Base-by-base conservation (phyloP, 2,329 filamentous ascomycete genomes). In the Diaporthe sp. region DNA sequence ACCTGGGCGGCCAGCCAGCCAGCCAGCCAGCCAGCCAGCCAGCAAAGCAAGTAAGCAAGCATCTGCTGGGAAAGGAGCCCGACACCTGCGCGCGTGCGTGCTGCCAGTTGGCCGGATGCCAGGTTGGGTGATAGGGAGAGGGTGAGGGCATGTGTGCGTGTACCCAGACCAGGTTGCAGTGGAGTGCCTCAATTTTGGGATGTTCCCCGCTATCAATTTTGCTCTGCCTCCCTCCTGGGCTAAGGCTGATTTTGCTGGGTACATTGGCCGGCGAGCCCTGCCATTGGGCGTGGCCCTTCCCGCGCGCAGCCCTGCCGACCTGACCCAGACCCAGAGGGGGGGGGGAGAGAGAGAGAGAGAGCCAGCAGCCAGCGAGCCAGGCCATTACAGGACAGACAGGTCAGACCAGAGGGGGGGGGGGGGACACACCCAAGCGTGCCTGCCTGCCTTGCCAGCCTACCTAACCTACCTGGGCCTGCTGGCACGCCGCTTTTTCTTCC, bases 181-280 rank as follows among this genome's bases (percentile, higher is more conserved):
- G 73, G 70, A 39, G 63, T 66, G 70, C 39, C 73, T 72, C 70
- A 71, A 75, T 69, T 75, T 56, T 58, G 47, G 35, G 27, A 73
- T 27, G 73, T 73, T 73, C 73, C 70, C 70, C 56, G 63, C 70
- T 75, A 75, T 59, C 72, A 73, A 71, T 71, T 65, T 58, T 61
- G 65, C 55, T 44, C 55, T 63, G 53, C 39, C 65, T 32, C 42
- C 42, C 35, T 63, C 39, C 61, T 66, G 63, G 63, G 63, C 63
- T 66, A 66, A 66, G 63, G 63, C 63, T 66, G 63, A 66, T 66
- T 66, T 66, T 66, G 63, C 63, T 66, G 63, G 63, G 63, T 66
- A 66, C 63, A 66, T 66, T 66, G 63, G 44, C 44, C 44, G 63
- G 63, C 44, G 44, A 66, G 63, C 42, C 63, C 63, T 66, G 63